These are phyloP conservation scores for Crocinoboletus sp. DNA, from an alignment of 1,284 basidiomycete genomes.

Conservation along the genomic window DNA sequence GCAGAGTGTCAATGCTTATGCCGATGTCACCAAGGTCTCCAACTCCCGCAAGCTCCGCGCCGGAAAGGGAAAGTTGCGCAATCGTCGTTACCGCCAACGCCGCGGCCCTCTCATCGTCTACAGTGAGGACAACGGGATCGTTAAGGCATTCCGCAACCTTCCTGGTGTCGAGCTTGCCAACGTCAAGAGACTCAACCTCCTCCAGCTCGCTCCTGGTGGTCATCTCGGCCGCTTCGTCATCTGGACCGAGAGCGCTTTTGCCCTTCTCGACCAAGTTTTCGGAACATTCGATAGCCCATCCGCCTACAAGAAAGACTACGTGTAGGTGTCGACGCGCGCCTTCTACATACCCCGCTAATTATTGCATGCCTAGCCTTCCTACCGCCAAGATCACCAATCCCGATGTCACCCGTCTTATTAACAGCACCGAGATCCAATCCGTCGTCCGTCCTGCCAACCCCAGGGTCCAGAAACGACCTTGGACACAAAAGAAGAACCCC, in stretches of 20 bases:
- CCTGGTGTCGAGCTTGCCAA: slow-evolving; percentile 98
- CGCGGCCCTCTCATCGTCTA: slow-evolving; percentile 98
- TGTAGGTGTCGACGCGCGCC: slow-evolving; percentile 43
- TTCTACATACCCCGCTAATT: neutral
- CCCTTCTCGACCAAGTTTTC: slow-evolving; percentile 91
- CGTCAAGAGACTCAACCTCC: slow-evolving; percentile 93
- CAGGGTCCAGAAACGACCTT: slow-evolving; percentile 85
- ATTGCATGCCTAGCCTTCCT: slow-evolving; percentile 59
- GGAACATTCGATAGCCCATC: slow-evolving; percentile 88
- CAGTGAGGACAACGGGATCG: slow-evolving; percentile 97
- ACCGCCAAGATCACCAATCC: slow-evolving; percentile 96
- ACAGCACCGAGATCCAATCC: slow-evolving; percentile 95
- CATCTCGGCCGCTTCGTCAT: slow-evolving; percentile 99
- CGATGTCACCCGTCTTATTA: slow-evolving; percentile 97
- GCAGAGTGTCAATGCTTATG: slow-evolving; percentile 88
- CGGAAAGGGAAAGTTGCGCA: slow-evolving; percentile 97
- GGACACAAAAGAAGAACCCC: slow-evolving; percentile 99
- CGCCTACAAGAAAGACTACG: slow-evolving; percentile 90
- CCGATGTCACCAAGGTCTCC: slow-evolving; percentile 95
- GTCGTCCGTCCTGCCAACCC: slow-evolving; percentile 86
- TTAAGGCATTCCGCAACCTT: slow-evolving; percentile 98
- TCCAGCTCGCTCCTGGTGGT: slow-evolving; percentile 99
- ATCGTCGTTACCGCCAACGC: slow-evolving; percentile 95
- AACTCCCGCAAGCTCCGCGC: slow-evolving; percentile 97
- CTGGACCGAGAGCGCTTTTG: slow-evolving; percentile 98